Percentiles rank a stretch among this genome's conserved stretches.
Evolutionary conservation across 306 rosid species (phyloP).

Genomic region (Cyamopsis tetragonoloba): DNA sequence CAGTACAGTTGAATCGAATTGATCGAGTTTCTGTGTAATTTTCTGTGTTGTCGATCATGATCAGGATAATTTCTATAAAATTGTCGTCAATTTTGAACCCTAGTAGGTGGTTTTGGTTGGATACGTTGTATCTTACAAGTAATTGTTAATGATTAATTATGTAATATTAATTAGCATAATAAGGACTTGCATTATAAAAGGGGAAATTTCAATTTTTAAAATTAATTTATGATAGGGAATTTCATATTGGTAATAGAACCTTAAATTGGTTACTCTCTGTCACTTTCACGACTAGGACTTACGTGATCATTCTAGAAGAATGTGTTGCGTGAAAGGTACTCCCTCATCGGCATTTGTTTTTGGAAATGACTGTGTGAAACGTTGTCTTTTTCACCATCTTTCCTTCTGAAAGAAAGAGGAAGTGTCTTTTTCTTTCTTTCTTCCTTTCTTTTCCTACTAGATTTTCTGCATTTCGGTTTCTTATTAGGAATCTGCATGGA

Average conservation of each 20-base stretch:
- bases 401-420: background rate
- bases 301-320: background rate
- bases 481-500: background rate
- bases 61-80: background rate
- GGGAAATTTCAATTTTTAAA: background rate
- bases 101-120: background rate
- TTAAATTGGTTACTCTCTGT: background rate
- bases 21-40: background rate
- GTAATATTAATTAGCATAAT: background rate
- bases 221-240: background rate
- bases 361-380: background rate
- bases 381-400: background rate
- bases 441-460: background rate
- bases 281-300: conserved; percentile 10
- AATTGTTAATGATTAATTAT: no score
- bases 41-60: background rate
- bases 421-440: background rate
- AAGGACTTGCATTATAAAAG: background rate
- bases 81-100: background rate
- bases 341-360: background rate
- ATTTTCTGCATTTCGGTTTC: background rate
- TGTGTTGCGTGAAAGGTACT: background rate
- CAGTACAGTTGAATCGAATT: background rate
- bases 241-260: background rate
- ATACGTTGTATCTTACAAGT: no score